Conservation (phyloP, 1,284 basidiomycete genomes). For the Stereum hirsutum region DNA sequence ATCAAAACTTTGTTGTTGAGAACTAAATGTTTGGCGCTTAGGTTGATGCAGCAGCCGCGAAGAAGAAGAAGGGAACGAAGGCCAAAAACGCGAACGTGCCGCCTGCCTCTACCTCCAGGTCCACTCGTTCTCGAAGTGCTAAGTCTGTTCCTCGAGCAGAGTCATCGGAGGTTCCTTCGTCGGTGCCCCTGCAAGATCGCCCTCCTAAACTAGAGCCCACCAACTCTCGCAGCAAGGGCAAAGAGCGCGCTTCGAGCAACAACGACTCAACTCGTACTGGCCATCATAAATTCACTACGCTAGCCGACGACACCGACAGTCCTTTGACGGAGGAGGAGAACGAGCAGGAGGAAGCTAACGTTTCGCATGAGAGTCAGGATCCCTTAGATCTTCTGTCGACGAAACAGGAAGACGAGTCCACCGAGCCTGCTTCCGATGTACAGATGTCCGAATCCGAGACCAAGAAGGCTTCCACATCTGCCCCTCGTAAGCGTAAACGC, state of each 20-base stretch:
- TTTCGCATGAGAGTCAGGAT: too few species aligned
- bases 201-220: neutral
- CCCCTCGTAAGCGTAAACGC: slow-evolving; percentile 42
- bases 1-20: too few species aligned
- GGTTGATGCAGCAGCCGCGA: too few species aligned
- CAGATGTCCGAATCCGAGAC: slow-evolving; percentile 23
- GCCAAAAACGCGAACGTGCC: too few species aligned
- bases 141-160: too few species aligned
- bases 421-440: slow-evolving; percentile 37
- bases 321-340: slow-evolving; percentile 9
- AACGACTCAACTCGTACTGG: neutral
- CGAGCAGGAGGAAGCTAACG: slow-evolving; percentile 9
- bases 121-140: too few species aligned
- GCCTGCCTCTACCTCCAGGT: too few species aligned
- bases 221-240: neutral
- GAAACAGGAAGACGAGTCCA: slow-evolving; percentile 23
- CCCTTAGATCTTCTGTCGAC: slow-evolving; percentile 8
- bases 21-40: too few species aligned
- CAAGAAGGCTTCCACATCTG: slow-evolving; percentile 9
- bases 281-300: neutral
- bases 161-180: slow-evolving; percentile 28
- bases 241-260: neutral
- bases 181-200: slow-evolving; percentile 26
- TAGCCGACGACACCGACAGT: neutral
- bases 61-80: too few species aligned